Evolutionary conservation across 129 eudicot species (phyloP).

Genomic region (Helichrysum umbraculigerum): DNA sequence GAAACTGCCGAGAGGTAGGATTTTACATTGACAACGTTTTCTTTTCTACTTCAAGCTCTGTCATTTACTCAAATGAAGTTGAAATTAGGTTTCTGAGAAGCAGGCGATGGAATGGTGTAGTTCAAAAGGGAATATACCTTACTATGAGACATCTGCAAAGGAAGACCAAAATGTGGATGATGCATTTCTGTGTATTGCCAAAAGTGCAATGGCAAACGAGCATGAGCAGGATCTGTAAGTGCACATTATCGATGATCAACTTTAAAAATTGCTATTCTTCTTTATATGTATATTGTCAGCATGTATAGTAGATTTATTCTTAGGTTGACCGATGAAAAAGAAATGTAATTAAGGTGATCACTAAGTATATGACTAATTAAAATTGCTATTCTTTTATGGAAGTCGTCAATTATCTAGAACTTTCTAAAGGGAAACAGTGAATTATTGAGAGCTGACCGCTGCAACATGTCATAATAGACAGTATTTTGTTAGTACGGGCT

Average conservation of each 20-base stretch:
- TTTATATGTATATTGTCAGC: not conserved
- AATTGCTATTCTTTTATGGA: not conserved
- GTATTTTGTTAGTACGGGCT: too few species aligned
- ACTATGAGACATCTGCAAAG: conserved; percentile 91
- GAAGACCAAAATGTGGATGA: conserved; percentile 82
- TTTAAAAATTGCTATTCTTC: not conserved
- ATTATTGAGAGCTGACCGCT: not conserved
- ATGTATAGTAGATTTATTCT: not conserved
- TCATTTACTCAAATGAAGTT: conserved; percentile 3
- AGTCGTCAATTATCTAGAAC: not conserved
- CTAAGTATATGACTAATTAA: not conserved
- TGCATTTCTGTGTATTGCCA: conserved; percentile 72
- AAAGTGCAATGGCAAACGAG: conserved; percentile 74
- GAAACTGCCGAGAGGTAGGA: conserved; percentile 87
- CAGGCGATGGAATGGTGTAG: conserved; percentile 89
- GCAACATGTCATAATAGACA: not conserved
- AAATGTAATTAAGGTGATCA: not conserved
- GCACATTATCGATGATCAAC: not conserved
- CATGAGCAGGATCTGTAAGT: conserved; percentile 90
- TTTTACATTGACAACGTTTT: not conserved
- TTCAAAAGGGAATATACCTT: conserved; percentile 84
- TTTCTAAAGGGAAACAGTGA: not conserved
- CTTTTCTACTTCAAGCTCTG: not conserved
- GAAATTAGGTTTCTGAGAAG: conserved; percentile 70
- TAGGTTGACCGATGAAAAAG: not conserved